Percentiles rank a stretch among this genome's conserved stretches.
These are phyloP conservation scores for Bipolaris sorokiniana DNA, from an alignment of 2,329 filamentous ascomycete species.

Conservation along the genomic window DNA sequence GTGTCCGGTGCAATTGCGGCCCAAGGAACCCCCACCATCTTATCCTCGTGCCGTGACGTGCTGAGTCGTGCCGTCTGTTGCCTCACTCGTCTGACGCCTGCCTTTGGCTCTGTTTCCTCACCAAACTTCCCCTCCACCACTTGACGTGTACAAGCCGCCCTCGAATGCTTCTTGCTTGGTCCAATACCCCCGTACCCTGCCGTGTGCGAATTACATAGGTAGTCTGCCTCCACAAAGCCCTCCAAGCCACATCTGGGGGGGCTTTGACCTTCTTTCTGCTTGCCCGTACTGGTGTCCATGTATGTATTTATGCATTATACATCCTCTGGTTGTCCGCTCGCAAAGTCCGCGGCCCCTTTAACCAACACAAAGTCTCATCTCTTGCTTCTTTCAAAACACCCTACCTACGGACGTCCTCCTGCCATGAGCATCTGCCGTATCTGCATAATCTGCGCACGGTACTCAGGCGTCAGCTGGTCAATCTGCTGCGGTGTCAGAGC, in stretches of 20 bases:
- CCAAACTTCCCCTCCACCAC: background rate
- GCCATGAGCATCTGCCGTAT: slow-evolving; percentile 68
- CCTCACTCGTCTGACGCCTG: background rate
- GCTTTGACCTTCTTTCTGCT: slow-evolving; percentile 4
- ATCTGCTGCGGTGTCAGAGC: slow-evolving; percentile 80
- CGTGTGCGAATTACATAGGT: background rate
- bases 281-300: background rate
- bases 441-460: slow-evolving; percentile 79
- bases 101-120: background rate
- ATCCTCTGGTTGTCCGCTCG: background rate
- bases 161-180: background rate
- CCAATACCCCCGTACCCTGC: background rate
- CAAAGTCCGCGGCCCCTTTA: background rate
- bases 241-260: slow-evolving; percentile 1
- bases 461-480: slow-evolving; percentile 75
- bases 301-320: slow-evolving; percentile 1
- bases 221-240: background rate
- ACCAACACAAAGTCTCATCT: background rate
- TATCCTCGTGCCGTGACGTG: background rate
- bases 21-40: background rate
- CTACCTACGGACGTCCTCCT: slow-evolving; percentile 24
- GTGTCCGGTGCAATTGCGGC: slow-evolving; percentile 2
- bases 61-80: background rate
- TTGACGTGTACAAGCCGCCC: background rate
- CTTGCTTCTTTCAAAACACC: background rate